Base-by-base conservation (phyloP, 495 filamentous ascomycete species). In the Trichoderma asperelloides region DNA sequence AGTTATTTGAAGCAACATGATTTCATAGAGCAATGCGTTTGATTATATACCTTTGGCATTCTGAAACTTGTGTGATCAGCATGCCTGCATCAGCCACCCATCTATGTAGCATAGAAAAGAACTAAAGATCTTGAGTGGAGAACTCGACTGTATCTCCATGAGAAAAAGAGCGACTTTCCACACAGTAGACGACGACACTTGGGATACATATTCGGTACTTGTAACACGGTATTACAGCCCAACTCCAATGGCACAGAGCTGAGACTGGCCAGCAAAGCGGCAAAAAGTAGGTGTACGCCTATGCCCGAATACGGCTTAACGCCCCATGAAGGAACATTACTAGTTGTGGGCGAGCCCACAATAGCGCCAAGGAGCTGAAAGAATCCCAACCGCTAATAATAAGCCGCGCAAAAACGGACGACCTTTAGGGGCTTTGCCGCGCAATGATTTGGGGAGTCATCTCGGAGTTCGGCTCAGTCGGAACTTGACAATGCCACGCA, bases 381-480 rank as follows among this genome's bases (percentile, higher is more conserved):
- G 55, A 60, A 57, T 16, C 43, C 43, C 27, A 60, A 30, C 55
- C 12, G 55, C 55, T 60, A 30, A 30, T 28, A 30, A 18, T 18
- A 60, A 60, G 55, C 55, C 55, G 55, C 25, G 12, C 47, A 27
- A 28, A 60, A 30, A 18, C 25, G 55, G 55, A 30, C 13, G 55
- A 60, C 23, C 16, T 28, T 60, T 9, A 25, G 55, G 25, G 55
- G 49, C 16, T 55, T 60, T 60, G 55, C 55, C 55, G 55, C 55
- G 55, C 30, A 25, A 60, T 60, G 25, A 25, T 11, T 25, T 60
- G 12, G 55, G n/a, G 28, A 13, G 30, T 45, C 16, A 7, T 60
- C 23, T 60, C 55, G 55, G 55, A 60, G 27, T 60, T 60, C 55
- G 55, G 55, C 55, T 60, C 55, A 28, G 55, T 60, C 55, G 55